Evolutionary conservation across 345 rosid genomes (phyloP).

Genomic region (Clarkia xantiana): DNA sequence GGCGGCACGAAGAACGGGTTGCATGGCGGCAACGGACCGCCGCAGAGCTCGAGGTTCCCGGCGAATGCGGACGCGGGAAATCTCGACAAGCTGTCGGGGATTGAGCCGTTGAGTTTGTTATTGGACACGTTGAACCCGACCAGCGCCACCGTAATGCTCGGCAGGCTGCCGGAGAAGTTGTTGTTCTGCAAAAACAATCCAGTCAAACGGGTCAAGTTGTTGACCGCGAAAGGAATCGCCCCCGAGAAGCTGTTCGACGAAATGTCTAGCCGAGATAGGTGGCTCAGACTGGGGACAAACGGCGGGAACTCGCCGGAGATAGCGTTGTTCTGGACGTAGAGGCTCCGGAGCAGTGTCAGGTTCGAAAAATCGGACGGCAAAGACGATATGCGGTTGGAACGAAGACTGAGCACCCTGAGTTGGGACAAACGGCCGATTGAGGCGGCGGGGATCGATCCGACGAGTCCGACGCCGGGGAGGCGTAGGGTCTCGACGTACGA

Average conservation of each 20-base stretch:
- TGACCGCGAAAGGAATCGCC: conserved; percentile 48
- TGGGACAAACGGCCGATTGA: conserved; percentile 48
- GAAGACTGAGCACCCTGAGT: conserved; percentile 81
- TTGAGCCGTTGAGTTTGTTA: conserved; percentile 27
- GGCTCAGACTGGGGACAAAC: conserved; percentile 27
- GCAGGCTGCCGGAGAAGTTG: conserved; percentile 47
- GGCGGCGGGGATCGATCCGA: conserved; percentile 56
- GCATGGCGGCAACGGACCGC: conserved; percentile 5
- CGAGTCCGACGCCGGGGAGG: conserved; percentile 63
- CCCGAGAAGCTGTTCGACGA: conserved; percentile 67
- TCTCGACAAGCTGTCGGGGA: conserved; percentile 4
- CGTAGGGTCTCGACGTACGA: conserved; percentile 49
- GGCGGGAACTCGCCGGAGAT: conserved; percentile 55
- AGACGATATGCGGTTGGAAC: conserved; percentile 64
- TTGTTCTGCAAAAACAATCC: conserved; percentile 46
- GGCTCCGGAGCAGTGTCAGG: conserved; percentile 53
- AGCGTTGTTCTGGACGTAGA: conserved; percentile 53
- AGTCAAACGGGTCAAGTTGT: conserved; percentile 46
- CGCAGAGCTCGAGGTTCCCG: conserved; percentile 13
- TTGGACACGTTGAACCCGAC: conserved; percentile 31
- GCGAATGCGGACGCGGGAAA: conserved; percentile 11
- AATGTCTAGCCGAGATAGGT: conserved; percentile 56
- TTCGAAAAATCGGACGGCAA: conserved; percentile 75
- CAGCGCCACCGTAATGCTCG: conserved; percentile 2
- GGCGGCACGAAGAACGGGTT: conserved; percentile 4